These are phyloP conservation scores for Primulina huaijiensis DNA, from an alignment of 257 asterid genomes.

Conservation along the genomic window DNA sequence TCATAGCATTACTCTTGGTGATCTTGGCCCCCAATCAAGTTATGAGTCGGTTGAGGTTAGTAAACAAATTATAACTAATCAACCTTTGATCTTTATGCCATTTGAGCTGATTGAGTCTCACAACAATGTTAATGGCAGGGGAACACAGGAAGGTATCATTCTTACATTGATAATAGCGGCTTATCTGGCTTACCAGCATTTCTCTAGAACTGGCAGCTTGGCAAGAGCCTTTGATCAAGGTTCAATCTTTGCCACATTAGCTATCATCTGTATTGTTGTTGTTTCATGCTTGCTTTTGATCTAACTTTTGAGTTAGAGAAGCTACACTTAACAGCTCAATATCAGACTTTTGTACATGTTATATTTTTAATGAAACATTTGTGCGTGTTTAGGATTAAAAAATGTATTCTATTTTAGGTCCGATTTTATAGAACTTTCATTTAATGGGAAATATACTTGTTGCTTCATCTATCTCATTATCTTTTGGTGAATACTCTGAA, in stretches of 20 bases:
- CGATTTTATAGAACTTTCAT: not conserved
- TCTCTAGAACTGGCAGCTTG: conserved; percentile 63
- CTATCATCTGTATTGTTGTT: conserved; percentile 55
- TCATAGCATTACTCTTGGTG: conserved; percentile 57
- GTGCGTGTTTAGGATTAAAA: not conserved
- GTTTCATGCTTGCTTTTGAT: conserved; percentile 75
- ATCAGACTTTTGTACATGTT: not conserved
- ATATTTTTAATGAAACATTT: not conserved
- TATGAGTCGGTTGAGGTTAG: conserved; percentile 64
- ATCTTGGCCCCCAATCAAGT: conserved; percentile 71
- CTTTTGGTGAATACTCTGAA: not conserved
- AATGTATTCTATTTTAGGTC: conserved; percentile 9
- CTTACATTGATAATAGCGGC: conserved; percentile 67
- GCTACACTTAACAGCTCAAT: not conserved
- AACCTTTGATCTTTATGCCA: conserved; percentile 5
- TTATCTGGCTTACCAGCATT: conserved; percentile 91
- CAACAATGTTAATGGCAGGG: conserved; percentile 51
- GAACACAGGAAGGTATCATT: conserved; percentile 75
- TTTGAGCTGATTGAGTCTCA: conserved; percentile 23
- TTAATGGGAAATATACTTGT: not conserved
- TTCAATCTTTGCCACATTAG: conserved; percentile 76
- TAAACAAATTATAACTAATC: conserved; percentile 15
- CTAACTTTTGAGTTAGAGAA: conserved; percentile 28
- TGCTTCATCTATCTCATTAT: not conserved
- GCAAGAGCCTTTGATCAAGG: conserved; percentile 72